Evolutionary conservation across 176 grass and related monocot species (phyloP), one percentile per base, ranked within the genome.

Genomic region (Oropetium thomaeum): DNA sequence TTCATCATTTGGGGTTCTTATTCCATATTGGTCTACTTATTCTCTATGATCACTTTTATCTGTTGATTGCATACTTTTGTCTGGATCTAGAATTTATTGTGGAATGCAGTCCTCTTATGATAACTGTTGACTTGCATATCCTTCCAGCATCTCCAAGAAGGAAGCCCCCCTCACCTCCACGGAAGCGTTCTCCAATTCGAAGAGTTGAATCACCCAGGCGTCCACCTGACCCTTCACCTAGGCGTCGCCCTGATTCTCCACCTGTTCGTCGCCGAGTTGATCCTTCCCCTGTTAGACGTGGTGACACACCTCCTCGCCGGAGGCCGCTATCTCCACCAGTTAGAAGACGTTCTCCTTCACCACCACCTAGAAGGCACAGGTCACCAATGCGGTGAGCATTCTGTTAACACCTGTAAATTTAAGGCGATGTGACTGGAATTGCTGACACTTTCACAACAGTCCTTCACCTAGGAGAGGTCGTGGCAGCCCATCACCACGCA

Each of bases 331-430:
- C 96, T 81, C 96, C 95, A 78, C 96, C 95, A 78, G 26, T 74
- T 74, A 92, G 96, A 84, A 99, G 91, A 49, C 89, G 77, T 40
- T 95, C 96, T 78, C 96, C 86, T 74, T 92, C 93, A 5, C 89
- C 91, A n/a, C 78, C 74, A n/a, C 88, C 79, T 79, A 84, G 96
- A 77, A 91, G 96, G 79, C 77, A 86, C 76, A 88, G 96, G 41
- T 92, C 91, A 71, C 96, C 91, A 48, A 47, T 79, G 26, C 74
- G 84, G 96, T 95, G 69, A 92, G 77, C 42, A 67, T 64, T 80
- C 4, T 51, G 13, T 53, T 19, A 32, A 38, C 78, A 30, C 11
- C n/a, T 13, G 29, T 81, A 19, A 43, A 30, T 60, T 23, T 84
- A 58, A 5, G 25, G 8, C 32, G 20, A 13, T 66, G 23, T 86